phyloP scores from a whole-genome alignment of 2,329 filamentous ascomycete species.

The Didymella exigua region DNA sequence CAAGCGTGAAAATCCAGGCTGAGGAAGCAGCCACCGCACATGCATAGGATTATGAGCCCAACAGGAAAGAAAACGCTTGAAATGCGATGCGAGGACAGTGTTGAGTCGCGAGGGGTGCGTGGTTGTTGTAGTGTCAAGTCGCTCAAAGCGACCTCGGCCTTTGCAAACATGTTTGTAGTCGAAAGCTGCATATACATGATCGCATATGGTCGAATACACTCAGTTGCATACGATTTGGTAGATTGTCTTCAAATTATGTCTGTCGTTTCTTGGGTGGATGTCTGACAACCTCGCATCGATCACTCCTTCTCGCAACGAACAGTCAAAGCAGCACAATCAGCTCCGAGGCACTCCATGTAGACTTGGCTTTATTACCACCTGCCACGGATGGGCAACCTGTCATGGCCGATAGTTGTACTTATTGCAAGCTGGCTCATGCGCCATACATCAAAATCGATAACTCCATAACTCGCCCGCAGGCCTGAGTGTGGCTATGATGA shows the following conservation, averaged over 20 bases:
- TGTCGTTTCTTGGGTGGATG: background rate
- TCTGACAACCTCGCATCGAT: background rate
- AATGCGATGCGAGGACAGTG: background rate
- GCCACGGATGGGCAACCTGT: background rate
- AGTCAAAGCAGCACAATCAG: background rate
- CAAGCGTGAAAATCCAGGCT: no score
- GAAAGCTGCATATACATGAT: no score
- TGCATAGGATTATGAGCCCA: background rate
- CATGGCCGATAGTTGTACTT: background rate
- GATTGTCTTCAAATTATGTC: background rate
- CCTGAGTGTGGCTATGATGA: background rate
- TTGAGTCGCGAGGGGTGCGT: background rate
- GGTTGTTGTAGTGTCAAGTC: background rate
- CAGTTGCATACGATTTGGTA: background rate
- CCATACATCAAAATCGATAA: background rate
- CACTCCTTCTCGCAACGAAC: background rate
- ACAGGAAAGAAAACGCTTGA: background rate
- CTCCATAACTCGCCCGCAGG: background rate
- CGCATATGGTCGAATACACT: background rate
- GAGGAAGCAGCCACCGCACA: background rate
- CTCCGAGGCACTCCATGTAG: background rate
- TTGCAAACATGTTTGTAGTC: no score
- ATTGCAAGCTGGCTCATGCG: background rate
- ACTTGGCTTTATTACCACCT: background rate
- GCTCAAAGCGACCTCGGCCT: background rate